Evolutionary conservation across 805 yeast genomes (phyloP).

Genomic region (Hagleromyces aurorensis): DNA sequence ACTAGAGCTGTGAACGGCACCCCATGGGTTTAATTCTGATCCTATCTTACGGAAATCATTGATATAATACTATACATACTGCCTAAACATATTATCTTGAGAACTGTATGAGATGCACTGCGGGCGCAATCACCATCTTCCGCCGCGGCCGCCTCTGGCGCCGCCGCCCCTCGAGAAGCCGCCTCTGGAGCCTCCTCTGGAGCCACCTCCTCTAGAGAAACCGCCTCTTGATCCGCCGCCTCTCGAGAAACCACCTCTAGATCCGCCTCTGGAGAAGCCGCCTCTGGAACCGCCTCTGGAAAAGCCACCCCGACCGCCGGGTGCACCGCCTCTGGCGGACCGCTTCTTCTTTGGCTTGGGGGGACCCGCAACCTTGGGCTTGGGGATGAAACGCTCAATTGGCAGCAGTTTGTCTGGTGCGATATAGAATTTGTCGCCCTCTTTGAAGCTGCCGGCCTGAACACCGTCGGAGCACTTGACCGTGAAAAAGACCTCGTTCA

Average conservation of each 20-base stretch:
- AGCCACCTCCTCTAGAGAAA: constrained; percentile 30
- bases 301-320: constrained; percentile 38
- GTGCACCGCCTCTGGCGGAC: constrained; percentile 45
- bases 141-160: constrained; percentile 24
- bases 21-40: too few relatives aligned
- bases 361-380: constrained; percentile 84
- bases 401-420: constrained; percentile 95
- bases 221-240: constrained; percentile 41
- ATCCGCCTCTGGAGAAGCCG: constrained; percentile 34
- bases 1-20: too few relatives aligned
- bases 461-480: constrained; percentile 95
- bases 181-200: constrained; percentile 35
- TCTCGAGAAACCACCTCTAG: constrained; percentile 41
- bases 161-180: constrained; percentile 32
- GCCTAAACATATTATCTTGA: neutral
- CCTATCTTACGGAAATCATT: too few relatives aligned
- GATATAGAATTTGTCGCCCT: constrained; percentile 92
- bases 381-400: constrained; percentile 92
- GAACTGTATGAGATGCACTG: too few relatives aligned
- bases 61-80: constrained; percentile 9
- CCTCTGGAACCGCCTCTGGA: constrained; percentile 42
- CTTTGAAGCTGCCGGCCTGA: constrained; percentile 85
- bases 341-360: constrained; percentile 67
- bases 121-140: constrained; percentile 18
- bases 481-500: constrained; percentile 96